Evolutionary conservation across 164 flowering plant species (phyloP).

Genomic region (Amborella trichopoda): DNA sequence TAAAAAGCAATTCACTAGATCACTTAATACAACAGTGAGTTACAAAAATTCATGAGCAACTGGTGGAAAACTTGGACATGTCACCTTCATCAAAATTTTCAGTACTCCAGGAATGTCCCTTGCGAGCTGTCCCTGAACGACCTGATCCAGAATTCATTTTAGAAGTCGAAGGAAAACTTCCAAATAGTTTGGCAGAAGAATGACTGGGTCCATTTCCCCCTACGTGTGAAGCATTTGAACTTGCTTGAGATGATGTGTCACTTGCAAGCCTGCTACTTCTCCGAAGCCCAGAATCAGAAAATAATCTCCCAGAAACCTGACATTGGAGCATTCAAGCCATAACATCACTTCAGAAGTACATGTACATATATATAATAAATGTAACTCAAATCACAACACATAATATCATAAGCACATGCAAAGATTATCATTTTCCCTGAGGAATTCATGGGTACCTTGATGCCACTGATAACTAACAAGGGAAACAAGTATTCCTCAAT

Average conservation of each 20-base stretch:
- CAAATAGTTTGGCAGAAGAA: constrained; percentile 47
- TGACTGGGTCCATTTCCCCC: constrained; percentile 65
- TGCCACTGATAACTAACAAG: too few species aligned
- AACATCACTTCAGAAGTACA: neutral
- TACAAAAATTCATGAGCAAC: too few species aligned
- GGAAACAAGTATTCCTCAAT: too few species aligned
- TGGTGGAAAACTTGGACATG: too few species aligned
- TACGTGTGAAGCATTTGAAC: constrained; percentile 21
- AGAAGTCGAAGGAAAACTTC: constrained; percentile 27
- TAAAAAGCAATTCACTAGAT: too few species aligned
- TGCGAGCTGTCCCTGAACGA: constrained; percentile 67
- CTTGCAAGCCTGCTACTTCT: constrained; percentile 84
- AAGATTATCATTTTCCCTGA: too few species aligned
- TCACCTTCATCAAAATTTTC: constrained; percentile 88
- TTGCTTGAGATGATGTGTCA: constrained; percentile 40
- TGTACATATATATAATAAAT: too few species aligned
- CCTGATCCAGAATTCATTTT: constrained; percentile 48
- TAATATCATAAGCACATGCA: too few species aligned
- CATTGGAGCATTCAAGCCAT: constrained; percentile 1
- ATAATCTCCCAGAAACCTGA: constrained; percentile 88
- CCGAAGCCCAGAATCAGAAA: constrained; percentile 89
- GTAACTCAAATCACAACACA: too few species aligned
- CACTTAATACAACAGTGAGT: too few species aligned
- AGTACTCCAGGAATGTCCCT: constrained; percentile 51
- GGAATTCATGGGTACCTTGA: too few species aligned